Evolutionary conservation across 2,329 filamentous ascomycete genomes (phyloP).

Genomic region (Sphaerulina musiva): DNA sequence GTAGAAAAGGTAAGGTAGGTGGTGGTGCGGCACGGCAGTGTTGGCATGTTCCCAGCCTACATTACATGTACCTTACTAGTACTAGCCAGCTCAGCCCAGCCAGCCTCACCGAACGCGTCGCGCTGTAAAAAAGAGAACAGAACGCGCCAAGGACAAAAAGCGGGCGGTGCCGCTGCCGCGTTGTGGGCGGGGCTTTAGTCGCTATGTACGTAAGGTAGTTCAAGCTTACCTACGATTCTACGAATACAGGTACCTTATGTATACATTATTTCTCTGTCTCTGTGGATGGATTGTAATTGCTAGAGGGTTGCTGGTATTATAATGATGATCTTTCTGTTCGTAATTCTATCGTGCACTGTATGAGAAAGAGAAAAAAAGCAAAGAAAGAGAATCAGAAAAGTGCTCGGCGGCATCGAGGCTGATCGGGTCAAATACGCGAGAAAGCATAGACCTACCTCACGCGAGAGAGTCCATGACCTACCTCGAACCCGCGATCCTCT

Average conservation of each 20-base stretch:
- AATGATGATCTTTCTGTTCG: no score
- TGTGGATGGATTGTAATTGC: not conserved
- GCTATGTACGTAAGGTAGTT: not conserved
- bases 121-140: no score
- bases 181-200: slow-evolving; percentile 1
- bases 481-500: slow-evolving; percentile 5
- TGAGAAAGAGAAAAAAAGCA: no score
- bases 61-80: no score
- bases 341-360: no score
- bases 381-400: not conserved
- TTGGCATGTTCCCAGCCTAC: no score
- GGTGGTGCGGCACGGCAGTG: no score
- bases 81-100: not conserved
- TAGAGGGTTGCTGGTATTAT: not conserved
- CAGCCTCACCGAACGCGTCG: not conserved
- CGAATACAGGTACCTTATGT: no score
- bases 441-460: slow-evolving; percentile 4
- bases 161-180: slow-evolving; percentile 1
- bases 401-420: not conserved
- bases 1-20: no score
- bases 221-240: slow-evolving; percentile 2
- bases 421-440: slow-evolving; percentile 4
- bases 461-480: not conserved
- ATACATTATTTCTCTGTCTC: not conserved
- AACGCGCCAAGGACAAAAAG: slow-evolving; percentile 1